A percentile compares a stretch with the other conserved stretches of the same genome.
phyloP scores from a whole-genome alignment of 2,329 filamentous ascomycete species.

The Alternaria sp. region DNA sequence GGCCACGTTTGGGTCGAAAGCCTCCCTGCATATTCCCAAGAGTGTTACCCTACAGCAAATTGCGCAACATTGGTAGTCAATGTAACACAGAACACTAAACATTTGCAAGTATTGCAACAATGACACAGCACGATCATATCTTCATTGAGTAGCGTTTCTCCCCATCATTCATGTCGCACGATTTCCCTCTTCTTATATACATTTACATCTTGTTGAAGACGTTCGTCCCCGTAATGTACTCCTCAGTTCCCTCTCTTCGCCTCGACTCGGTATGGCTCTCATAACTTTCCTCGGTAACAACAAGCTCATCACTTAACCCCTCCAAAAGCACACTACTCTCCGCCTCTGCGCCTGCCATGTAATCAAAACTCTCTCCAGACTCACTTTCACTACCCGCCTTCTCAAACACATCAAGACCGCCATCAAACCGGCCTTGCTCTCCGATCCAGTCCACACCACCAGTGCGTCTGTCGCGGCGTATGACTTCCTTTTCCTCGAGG shows the following conservation, averaged over 20 bases:
- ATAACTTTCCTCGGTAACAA: conserved; percentile 15
- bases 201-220: conserved; percentile 46
- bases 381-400: conserved; percentile 41
- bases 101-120: neutral
- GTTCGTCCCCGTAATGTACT: conserved; percentile 27
- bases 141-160: neutral
- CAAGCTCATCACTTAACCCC: conserved; percentile 21
- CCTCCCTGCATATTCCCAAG: too few relatives aligned
- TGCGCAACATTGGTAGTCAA: neutral
- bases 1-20: neutral
- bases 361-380: conserved; percentile 54
- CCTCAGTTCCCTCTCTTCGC: conserved; percentile 29
- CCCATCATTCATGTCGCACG: neutral
- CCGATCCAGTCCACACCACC: conserved; percentile 53
- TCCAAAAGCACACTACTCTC: conserved; percentile 49
- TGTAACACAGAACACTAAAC: neutral
- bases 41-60: neutral
- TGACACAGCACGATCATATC: neutral
- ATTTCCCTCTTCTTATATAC: neutral
- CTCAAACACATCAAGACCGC: conserved; percentile 43
- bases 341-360: conserved; percentile 57
- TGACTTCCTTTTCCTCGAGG: conserved; percentile 56
- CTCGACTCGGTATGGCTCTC: conserved; percentile 23
- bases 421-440: conserved; percentile 51
- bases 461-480: conserved; percentile 38